These are phyloP conservation scores for Paraphoma chrysanthemicola DNA, from an alignment of 2,329 filamentous ascomycete genomes.

Conservation along the genomic window DNA sequence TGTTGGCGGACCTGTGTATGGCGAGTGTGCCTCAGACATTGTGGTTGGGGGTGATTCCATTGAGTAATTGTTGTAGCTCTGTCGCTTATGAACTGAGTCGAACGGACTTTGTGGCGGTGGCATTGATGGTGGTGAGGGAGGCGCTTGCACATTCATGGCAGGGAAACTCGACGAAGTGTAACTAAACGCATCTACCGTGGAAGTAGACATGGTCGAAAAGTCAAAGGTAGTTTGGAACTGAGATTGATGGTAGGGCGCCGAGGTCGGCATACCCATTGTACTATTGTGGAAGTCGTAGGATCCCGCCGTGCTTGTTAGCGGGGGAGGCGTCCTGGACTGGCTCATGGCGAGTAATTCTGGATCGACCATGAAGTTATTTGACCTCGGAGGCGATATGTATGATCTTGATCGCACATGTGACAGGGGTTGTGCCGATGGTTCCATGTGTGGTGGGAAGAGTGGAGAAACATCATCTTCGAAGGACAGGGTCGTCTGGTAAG, in stretches of 20 bases:
- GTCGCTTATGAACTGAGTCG: constrained; percentile 27
- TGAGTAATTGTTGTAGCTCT: constrained; percentile 31
- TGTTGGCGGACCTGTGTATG: constrained; percentile 45
- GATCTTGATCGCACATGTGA: constrained; percentile 36
- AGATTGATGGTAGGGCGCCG: constrained; percentile 16
- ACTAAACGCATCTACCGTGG: constrained; percentile 22
- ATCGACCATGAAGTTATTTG: constrained; percentile 33
- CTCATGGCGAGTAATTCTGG: constrained; percentile 30
- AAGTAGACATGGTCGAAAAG: constrained; percentile 25
- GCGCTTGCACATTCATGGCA: constrained; percentile 22
- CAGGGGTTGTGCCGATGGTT: constrained; percentile 13
- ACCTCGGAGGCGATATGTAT: constrained; percentile 25
- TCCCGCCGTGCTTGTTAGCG: constrained; percentile 13
- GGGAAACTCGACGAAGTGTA: constrained; percentile 19
- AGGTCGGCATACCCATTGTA: constrained; percentile 9
- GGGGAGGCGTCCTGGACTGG: constrained; percentile 21
- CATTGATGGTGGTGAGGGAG: constrained; percentile 33
- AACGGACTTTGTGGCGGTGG: constrained; percentile 29
- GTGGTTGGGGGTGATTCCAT: constrained; percentile 31
- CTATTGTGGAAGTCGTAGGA: constrained; percentile 21
- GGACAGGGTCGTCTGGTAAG: constrained; percentile 36
- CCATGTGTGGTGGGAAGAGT: constrained; percentile 26
- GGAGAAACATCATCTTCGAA: constrained; percentile 34
- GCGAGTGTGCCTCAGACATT: constrained; percentile 45
- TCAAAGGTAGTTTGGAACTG: constrained; percentile 32